phyloP scores from a whole-genome alignment of 345 rosid genomes.

The Eucalyptus curtisii region DNA sequence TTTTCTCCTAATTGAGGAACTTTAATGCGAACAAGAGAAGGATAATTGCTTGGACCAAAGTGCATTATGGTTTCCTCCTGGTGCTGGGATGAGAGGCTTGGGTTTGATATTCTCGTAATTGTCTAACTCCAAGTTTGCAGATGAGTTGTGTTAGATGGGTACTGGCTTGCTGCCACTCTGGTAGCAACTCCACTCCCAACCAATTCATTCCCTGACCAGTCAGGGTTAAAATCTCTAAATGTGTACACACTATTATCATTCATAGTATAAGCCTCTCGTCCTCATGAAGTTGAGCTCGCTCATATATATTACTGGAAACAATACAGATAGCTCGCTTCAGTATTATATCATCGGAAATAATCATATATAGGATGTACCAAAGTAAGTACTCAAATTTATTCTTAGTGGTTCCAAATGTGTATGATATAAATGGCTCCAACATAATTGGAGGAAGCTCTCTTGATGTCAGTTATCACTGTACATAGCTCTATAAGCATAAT shows the following conservation, averaged over 20 bases:
- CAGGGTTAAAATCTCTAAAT: background rate
- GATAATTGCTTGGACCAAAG: constrained; percentile 24
- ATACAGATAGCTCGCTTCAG: background rate
- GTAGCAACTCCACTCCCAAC: constrained; percentile 68
- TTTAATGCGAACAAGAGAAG: too few relatives aligned
- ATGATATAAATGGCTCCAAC: background rate
- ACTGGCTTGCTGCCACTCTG: constrained; percentile 55
- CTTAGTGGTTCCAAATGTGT: background rate
- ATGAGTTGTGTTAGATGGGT: constrained; percentile 50
- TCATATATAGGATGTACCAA: background rate
- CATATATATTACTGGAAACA: background rate
- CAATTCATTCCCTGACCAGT: constrained; percentile 66
- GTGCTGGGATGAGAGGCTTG: constrained; percentile 33
- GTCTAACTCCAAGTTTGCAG: constrained; percentile 23
- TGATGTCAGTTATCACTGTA: background rate
- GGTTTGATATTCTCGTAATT: constrained; percentile 24
- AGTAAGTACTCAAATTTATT: background rate
- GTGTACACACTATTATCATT: background rate
- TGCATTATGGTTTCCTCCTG: constrained; percentile 72
- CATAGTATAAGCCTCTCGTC: background rate
- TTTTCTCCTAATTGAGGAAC: too few relatives aligned
- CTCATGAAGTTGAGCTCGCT: background rate
- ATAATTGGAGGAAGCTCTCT: background rate
- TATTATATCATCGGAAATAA: background rate
- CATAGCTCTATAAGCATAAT: background rate